Percentiles rank a stretch among this genome's conserved stretches.
Conservation (phyloP, 2,329 filamentous ascomycete species). For the Xylaria sp. region DNA sequence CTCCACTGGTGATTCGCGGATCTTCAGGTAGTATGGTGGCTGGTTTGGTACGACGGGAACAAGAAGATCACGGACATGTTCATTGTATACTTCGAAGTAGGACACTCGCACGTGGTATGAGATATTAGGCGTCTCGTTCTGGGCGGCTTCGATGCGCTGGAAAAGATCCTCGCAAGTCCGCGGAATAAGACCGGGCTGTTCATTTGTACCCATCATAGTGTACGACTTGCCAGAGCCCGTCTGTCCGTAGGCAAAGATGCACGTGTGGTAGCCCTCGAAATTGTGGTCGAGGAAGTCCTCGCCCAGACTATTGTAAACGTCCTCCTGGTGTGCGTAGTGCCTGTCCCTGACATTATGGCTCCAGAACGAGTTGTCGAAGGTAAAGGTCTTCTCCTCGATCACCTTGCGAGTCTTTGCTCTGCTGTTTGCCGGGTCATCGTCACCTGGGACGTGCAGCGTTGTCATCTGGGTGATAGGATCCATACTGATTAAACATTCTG, state of each 20-base stretch:
- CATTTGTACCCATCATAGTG: constrained; percentile 92
- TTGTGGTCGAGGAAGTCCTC: constrained; percentile 99
- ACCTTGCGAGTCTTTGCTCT: constrained; percentile 75
- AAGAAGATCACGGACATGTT: constrained; percentile 94
- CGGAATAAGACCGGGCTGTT: constrained; percentile 90
- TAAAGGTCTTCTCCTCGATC: constrained; percentile 89
- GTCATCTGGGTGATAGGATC: constrained; percentile 87
- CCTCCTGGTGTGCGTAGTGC: constrained; percentile 91
- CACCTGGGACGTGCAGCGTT: constrained; percentile 76
- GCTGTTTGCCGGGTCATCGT: constrained; percentile 63
- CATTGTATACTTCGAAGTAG: constrained; percentile 99
- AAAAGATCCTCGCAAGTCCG: constrained; percentile 96
- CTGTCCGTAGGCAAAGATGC: constrained; percentile 98
- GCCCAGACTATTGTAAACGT: constrained; percentile 92
- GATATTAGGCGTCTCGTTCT: constrained; percentile 85
- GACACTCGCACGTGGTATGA: constrained; percentile 97
- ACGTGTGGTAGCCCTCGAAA: constrained; percentile 98
- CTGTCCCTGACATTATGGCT: constrained; percentile 82
- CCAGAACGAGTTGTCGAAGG: constrained; percentile 99
- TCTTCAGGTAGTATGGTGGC: constrained; percentile 91
- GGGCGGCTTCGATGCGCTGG: constrained; percentile 82
- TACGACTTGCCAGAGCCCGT: constrained; percentile 98
- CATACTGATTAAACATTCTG: constrained; percentile 91
- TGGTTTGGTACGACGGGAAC: constrained; percentile 76
- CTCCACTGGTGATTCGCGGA: constrained; percentile 92